Evolutionary conservation across 2,329 filamentous ascomycete species (phyloP).

Genomic region (Aspergillus costaricaensis): DNA sequence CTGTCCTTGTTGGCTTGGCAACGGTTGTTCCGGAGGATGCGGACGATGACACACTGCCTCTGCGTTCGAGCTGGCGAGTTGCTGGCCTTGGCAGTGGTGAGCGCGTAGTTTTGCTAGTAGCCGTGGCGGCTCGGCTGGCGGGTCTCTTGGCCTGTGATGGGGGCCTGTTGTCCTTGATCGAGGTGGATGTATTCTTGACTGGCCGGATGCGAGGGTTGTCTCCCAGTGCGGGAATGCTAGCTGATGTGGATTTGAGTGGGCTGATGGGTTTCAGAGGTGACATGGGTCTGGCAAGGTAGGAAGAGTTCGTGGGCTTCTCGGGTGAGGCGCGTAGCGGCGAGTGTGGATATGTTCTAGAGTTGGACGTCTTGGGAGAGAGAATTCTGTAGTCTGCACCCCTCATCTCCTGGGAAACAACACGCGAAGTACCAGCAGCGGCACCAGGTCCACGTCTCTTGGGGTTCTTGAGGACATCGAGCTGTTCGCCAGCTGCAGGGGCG

Average conservation of each 20-base stretch:
- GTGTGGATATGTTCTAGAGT: conserved; percentile 68
- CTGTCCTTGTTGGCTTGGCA: conserved; percentile 33
- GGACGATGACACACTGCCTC: conserved; percentile 40
- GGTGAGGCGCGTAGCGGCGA: conserved; percentile 52
- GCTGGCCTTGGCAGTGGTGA: conserved; percentile 39
- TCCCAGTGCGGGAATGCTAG: conserved; percentile 18
- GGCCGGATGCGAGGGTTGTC: conserved; percentile 25
- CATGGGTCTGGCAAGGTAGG: conserved; percentile 58
- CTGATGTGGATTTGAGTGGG: conserved; percentile 36
- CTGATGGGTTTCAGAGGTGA: conserved; percentile 63
- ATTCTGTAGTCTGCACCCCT: conserved; percentile 59
- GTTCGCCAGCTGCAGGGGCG: conserved; percentile 40
- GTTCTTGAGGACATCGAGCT: conserved; percentile 59
- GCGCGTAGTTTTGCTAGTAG: conserved; percentile 27
- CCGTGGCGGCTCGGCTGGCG: conserved; percentile 33
- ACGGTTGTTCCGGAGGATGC: conserved; percentile 44
- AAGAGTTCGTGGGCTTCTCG: conserved; percentile 52
- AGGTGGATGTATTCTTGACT: conserved; percentile 27
- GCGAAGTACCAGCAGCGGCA: conserved; percentile 39
- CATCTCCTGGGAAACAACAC: conserved; percentile 46
- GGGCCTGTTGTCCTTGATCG: conserved; percentile 30
- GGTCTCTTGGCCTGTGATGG: conserved; percentile 34
- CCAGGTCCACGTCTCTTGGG: conserved; percentile 66
- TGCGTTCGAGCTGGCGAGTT: conserved; percentile 43
- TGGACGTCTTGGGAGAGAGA: conserved; percentile 79